phyloP scores from a whole-genome alignment of 306 rosid genomes.

The Medicago truncatula region MtrunA17r5.0-ANR NC_053048.1:23543501-23544000 shows the following conservation, averaged over 20 bases:
- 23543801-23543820: too few species aligned
- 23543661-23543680: too few species aligned
- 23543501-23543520: too few species aligned
- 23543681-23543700: background rate
- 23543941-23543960: constrained; percentile 7
- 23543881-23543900: background rate
- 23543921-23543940: constrained; percentile 21
- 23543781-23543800: constrained; percentile 2
- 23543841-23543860: constrained; percentile 25
- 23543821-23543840: constrained; percentile 28
- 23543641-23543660: background rate
- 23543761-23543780: too few species aligned
- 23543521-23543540: too few species aligned
- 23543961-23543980: constrained; percentile 29
- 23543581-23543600: background rate
- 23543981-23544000: constrained; percentile 46
- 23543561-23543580: too few species aligned
- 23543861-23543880: constrained; percentile 28
- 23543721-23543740: too few species aligned
- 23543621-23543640: background rate
- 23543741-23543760: too few species aligned
- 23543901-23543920: constrained; percentile 13
- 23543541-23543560: too few species aligned
- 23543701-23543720: background rate
- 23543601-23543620: background rate